These are phyloP conservation scores for Aspergillus sp. DNA, from an alignment of 2,329 filamentous ascomycete species.

Conservation along the genomic window DNA sequence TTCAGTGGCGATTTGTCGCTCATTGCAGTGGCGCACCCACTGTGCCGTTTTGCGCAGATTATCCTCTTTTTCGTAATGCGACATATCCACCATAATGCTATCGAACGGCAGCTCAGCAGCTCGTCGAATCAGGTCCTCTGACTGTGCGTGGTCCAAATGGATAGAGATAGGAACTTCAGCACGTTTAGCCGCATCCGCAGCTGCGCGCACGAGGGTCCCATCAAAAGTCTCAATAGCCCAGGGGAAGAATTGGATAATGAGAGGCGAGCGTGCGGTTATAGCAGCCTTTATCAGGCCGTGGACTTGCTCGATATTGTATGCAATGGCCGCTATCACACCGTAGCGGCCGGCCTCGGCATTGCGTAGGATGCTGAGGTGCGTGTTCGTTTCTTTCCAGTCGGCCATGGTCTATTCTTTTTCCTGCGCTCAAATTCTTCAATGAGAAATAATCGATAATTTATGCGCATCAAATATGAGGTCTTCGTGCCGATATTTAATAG, in stretches of 20 bases:
- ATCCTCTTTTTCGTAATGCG: constrained; percentile 68
- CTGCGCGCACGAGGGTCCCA: constrained; percentile 52
- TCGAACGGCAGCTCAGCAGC: constrained; percentile 66
- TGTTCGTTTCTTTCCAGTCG: constrained; percentile 15
- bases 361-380: constrained; percentile 49
- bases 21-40: constrained; percentile 63
- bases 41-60: constrained; percentile 65
- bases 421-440: not conserved
- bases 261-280: constrained; percentile 63
- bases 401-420: not conserved
- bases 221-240: constrained; percentile 67
- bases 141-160: constrained; percentile 67
- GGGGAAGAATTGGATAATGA: constrained; percentile 69
- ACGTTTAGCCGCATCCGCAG: constrained; percentile 55
- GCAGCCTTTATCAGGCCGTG: constrained; percentile 65
- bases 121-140: constrained; percentile 59
- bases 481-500: not conserved
- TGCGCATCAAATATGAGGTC: not conserved
- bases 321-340: constrained; percentile 51
- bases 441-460: not conserved
- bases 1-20: constrained; percentile 65
- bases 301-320: constrained; percentile 63
- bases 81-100: constrained; percentile 77
- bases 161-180: constrained; percentile 61
- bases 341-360: constrained; percentile 56